Evolutionary conservation across 1,284 basidiomycete species (phyloP), one percentile per base, ranked within the genome.

Genomic region (Nidula niveotomentosa): DNA sequence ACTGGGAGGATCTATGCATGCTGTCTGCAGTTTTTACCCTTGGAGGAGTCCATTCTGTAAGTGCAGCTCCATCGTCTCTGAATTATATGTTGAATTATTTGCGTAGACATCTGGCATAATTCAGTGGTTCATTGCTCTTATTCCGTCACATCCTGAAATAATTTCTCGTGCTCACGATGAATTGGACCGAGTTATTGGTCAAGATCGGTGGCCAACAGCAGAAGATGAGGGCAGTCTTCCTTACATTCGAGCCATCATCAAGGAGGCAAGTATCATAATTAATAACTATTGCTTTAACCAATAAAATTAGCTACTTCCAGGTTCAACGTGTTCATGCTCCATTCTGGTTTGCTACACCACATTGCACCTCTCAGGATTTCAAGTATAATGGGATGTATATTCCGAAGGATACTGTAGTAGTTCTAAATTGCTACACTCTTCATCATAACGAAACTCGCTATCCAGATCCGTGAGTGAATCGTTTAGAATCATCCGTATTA

Each of bases 1-100:
- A 72, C 53, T 66, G 68, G 59, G 56, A 67, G 18, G 76, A 77
- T 58, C 68, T 75, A 53, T 68, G 69, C 49, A 71, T 77, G 56
- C 62, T 77, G 6, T 58, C 68, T 6, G 68, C 71, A 12, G 75
- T 68, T 9, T 76, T 77, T 52, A 74, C 68, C 45, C 68, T 74
- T 23, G 75, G 76, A 6, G 77, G 77, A 34, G 71, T 76, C 34
- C 67, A 77, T 50, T 71, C 75, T 34, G 75, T 77, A 39, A 41
- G 39, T 17, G 17, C 17, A 17, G 48, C 37, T 30, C 18, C 17
- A 36, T 46, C 35, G 30, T 4, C 15, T 50, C 39, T 12, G 15
- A 41, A 3, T 6, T 13, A 41, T 41, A 41, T 13, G 12, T 15
- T 15, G 13, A 13, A 41, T 15, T 41, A 3, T 8, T 13, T 13